Evolutionary conservation across 805 yeast genomes (phyloP), one percentile per base, ranked within the genome.

Genomic region (Teunomyces kruisii): DNA sequence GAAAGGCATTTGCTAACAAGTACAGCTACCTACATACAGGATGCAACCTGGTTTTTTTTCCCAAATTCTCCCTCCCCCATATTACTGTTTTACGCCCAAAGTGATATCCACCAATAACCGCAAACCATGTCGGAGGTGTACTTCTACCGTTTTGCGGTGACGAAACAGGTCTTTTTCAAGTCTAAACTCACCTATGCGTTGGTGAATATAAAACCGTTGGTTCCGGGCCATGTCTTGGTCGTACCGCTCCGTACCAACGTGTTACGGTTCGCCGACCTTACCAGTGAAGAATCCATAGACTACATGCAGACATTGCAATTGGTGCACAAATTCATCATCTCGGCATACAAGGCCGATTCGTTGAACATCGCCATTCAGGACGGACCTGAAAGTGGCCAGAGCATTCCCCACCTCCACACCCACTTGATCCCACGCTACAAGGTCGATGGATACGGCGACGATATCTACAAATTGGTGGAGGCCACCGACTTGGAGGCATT

Each of bases 371-470:
- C 97, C 9, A 88, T 95, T 47, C 99, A 94, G 62, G 99, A 94
- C 61, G 99, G 99, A 0, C 87, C 90, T 0, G 89, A 89, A 40
- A 92, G 97, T 1, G 99, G 99, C 3, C 99, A 94, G 61, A 80
- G 91, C n/a, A 84, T 94, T 2, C 96, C 97, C 4, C 99, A 94
- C 65, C 75, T 92, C 24, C 99, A 94, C 63, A 86, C 96, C 15
- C 99, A 94, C 62, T 68, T 94, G 14, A 90, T 94, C 15, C 99
- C 99, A 6, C 75, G 99, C 32, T 82, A 76, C 60, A 73, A 70
- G 41, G 69, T 70, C 3, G 84, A 86, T 56, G 68, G 68, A 0
- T 68, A 61, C 35, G 89, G 89, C 1, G 96, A 88, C 60, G 46
- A 42, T 30, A 76, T 94, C 26, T 89, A 94, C 61, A 69, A 68